Evolutionary conservation across 495 filamentous ascomycete species (phyloP).

Genomic region (Penicillium canescens): DNA sequence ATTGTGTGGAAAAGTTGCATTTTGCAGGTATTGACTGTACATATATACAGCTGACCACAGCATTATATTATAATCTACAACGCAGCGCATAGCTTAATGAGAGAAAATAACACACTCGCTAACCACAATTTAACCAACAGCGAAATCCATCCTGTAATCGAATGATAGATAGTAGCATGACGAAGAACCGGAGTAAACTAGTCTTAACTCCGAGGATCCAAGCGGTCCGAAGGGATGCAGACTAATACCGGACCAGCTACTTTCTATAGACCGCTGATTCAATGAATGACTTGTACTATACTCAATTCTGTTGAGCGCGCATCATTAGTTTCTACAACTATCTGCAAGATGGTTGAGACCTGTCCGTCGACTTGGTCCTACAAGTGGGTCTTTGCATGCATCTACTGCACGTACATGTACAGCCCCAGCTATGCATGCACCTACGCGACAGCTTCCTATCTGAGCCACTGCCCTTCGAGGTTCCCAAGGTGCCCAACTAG

Average conservation of each 20-base stretch:
- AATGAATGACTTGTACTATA: background rate
- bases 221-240: background rate
- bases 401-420: background rate
- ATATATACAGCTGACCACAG: no score
- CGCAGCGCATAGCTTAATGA: no score
- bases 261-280: background rate
- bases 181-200: background rate
- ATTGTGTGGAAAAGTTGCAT: no score
- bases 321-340: background rate
- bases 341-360: slow-evolving; percentile 1
- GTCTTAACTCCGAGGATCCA: background rate
- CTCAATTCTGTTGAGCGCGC: background rate
- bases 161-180: background rate
- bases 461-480: no score
- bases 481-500: no score
- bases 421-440: slow-evolving; percentile 18
- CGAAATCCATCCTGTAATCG: background rate
- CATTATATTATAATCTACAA: no score
- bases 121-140: no score
- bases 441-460: background rate
- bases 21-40: no score
- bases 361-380: background rate
- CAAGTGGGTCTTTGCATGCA: slow-evolving; percentile 21
- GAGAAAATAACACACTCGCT: no score
- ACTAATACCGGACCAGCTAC: background rate